Conservation (phyloP, 805 yeast species). For the Suhomyces canberraensis region DNA sequence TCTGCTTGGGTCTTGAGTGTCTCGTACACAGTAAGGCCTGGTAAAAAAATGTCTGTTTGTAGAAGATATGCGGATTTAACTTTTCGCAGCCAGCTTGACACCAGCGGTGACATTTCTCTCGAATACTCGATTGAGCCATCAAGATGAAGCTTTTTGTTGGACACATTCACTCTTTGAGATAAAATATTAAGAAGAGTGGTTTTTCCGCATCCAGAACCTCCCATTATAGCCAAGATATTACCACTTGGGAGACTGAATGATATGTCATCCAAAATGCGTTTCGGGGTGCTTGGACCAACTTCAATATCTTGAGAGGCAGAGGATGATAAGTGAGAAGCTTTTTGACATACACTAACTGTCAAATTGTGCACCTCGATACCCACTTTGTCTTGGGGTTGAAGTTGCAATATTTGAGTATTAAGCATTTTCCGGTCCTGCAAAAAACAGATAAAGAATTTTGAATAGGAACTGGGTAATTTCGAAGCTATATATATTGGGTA, state of each 20-base stretch:
- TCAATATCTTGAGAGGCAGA: not conserved
- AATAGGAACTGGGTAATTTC: too few species aligned
- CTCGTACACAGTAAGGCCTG: conserved; percentile 71
- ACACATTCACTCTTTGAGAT: conserved; percentile 47
- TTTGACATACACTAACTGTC: conserved; percentile 7
- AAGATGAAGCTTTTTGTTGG: conserved; percentile 38
- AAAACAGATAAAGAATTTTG: too few species aligned
- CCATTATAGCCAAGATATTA: conserved; percentile 73
- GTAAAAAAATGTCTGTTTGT: conserved; percentile 70
- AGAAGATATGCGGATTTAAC: conserved; percentile 58
- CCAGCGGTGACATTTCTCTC: not conserved
- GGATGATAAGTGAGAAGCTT: too few species aligned
- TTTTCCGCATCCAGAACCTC: conserved; percentile 87
- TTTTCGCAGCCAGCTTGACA: not conserved
- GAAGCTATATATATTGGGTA: too few species aligned
- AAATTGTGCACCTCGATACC: conserved; percentile 9
- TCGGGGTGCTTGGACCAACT: not conserved
- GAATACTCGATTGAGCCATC: conserved; percentile 41
- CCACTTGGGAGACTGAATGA: conserved; percentile 61
- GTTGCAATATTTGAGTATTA: conserved; percentile 3
- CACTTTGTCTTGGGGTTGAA: conserved; percentile 9
- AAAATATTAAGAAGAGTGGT: conserved; percentile 72
- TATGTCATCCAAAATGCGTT: conserved; percentile 38
- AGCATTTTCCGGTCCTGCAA: too few species aligned
- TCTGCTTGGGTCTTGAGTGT: conserved; percentile 70